A percentile compares a stretch with the other conserved stretches of the same genome.
Evolutionary conservation across 768 basidiomycete genomes (phyloP).

Genomic region (Macrolepiota dolichaula): DNA sequence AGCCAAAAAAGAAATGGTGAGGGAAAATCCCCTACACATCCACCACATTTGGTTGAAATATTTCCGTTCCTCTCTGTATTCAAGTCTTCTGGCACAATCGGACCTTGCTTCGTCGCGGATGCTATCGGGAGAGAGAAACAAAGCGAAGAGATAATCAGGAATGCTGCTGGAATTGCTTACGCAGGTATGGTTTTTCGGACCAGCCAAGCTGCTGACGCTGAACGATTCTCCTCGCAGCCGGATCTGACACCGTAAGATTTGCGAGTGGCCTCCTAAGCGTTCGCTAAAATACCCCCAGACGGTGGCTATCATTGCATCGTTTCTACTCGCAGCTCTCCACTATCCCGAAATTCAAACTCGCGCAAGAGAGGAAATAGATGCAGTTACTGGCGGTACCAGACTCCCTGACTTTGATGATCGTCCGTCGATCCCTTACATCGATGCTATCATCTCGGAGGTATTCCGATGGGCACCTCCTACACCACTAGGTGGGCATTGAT

Average conservation of each 20-base stretch:
- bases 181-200: constrained; percentile 26
- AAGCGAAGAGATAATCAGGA: constrained; percentile 17
- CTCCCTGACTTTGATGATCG: constrained; percentile 15
- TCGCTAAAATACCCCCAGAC: neutral
- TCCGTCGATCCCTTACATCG: constrained; percentile 20
- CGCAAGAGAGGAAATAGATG: constrained; percentile 43
- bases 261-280: neutral
- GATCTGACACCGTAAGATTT: constrained; percentile 5
- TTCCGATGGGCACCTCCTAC: constrained; percentile 37
- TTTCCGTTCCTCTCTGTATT: too few species aligned
- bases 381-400: constrained; percentile 28
- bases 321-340: constrained; percentile 26
- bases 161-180: constrained; percentile 39
- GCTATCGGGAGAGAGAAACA: constrained; percentile 24
- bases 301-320: constrained; percentile 9
- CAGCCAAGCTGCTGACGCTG: constrained; percentile 2
- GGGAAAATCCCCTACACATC: neutral
- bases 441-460: constrained; percentile 41
- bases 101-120: constrained; percentile 23
- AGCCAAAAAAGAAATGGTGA: constrained; percentile 25
- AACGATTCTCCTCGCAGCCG: constrained; percentile 7
- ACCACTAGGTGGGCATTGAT: constrained; percentile 27
- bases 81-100: constrained; percentile 19
- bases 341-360: constrained; percentile 38
- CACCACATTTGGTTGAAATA: too few species aligned